phyloP scores from a whole-genome alignment of 148 eudicot genomes.

The Silene latifolia region DNA sequence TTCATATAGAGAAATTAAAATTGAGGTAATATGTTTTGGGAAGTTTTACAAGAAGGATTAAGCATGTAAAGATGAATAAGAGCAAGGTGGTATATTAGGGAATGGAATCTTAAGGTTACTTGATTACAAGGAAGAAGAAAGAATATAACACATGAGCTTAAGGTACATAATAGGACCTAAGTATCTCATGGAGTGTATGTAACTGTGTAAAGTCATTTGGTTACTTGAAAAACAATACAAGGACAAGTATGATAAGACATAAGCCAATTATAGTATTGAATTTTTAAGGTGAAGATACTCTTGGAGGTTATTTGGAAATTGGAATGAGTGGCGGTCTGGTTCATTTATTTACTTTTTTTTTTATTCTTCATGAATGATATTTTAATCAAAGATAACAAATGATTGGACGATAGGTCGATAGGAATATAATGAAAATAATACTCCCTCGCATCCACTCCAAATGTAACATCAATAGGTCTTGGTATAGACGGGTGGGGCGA shows the following conservation, averaged over 20 bases:
- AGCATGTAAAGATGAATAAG: background rate
- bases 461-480: too few species aligned
- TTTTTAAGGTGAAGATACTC: too few species aligned
- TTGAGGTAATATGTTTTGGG: background rate
- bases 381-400: too few species aligned
- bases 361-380: too few species aligned
- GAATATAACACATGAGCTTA: background rate
- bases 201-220: background rate
- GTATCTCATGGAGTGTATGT: too few species aligned
- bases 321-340: too few species aligned
- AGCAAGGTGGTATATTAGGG: background rate
- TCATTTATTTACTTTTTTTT: too few species aligned
- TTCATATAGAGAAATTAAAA: background rate
- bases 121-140: conserved; percentile 16
- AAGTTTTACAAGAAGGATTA: background rate
- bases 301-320: too few species aligned
- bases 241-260: conserved; percentile 8
- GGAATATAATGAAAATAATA: too few species aligned
- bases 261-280: background rate
- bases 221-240: conserved; percentile 13
- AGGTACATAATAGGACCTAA: background rate
- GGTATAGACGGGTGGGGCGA: too few species aligned
- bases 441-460: too few species aligned
- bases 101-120: conserved; percentile 25
- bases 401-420: too few species aligned